A percentile compares a stretch with the other conserved stretches of the same genome.
phyloP scores from a whole-genome alignment of 2,329 filamentous ascomycete species.

The Waltergamsia citrina region DNA sequence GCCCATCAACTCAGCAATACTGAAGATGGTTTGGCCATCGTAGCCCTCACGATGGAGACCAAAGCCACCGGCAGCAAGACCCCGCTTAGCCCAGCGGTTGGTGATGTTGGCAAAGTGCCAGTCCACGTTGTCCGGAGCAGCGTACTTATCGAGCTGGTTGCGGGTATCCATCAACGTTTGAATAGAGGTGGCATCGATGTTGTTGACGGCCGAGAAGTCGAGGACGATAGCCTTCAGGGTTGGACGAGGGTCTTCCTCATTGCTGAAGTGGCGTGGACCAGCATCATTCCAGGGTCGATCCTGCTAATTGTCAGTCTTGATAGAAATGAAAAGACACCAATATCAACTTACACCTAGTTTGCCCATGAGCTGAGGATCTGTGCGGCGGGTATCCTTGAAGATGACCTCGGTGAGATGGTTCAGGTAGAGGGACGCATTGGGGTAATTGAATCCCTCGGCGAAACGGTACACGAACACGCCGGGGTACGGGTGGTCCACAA shows the following conservation, averaged over 20 bases:
- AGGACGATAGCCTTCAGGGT: constrained; percentile 45
- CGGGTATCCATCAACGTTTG: constrained; percentile 45
- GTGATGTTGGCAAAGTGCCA: constrained; percentile 43
- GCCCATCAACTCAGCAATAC: constrained; percentile 64
- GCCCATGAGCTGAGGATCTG: constrained; percentile 29
- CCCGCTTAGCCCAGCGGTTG: constrained; percentile 47
- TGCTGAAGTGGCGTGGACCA: constrained; percentile 24
- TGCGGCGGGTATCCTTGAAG: constrained; percentile 34
- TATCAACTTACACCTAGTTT: constrained; percentile 32
- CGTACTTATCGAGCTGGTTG: constrained; percentile 41
- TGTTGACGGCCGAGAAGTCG: constrained; percentile 45
- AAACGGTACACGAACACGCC: constrained; percentile 48
- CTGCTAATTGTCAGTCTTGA: constrained; percentile 10
- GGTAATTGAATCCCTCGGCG: constrained; percentile 46
- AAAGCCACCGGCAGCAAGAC: constrained; percentile 43
- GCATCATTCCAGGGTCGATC: constrained; percentile 51
- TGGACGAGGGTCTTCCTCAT: constrained; percentile 28
- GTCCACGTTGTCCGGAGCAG: constrained; percentile 32
- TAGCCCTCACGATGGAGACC: constrained; percentile 24
- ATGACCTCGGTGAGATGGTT: constrained; percentile 37
- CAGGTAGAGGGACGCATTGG: constrained; percentile 40
- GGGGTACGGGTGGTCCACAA: constrained; percentile 36
- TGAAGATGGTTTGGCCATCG: constrained; percentile 62
- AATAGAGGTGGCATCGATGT: constrained; percentile 44
- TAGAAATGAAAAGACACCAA: not conserved